A percentile compares a stretch with the other conserved stretches of the same genome.
phyloP scores from a whole-genome alignment of 2,329 filamentous ascomycete species.

The Clonostachys chloroleuca region DNA sequence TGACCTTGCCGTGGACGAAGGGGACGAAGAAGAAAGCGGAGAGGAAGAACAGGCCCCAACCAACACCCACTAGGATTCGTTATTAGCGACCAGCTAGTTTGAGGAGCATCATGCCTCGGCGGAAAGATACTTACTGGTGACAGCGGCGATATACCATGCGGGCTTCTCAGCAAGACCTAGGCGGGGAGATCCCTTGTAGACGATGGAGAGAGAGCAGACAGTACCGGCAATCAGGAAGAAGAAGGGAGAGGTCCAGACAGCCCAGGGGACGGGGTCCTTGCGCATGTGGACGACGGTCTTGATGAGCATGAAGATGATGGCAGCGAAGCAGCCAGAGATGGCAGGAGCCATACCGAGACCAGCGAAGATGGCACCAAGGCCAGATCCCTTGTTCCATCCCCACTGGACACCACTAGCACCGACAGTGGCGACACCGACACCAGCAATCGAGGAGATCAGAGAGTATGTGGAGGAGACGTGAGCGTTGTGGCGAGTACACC shows the following conservation, averaged over 20 bases:
- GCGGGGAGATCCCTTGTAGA: conserved; percentile 75
- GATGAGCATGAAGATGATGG: conserved; percentile 68
- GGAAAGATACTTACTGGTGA: conserved; percentile 31
- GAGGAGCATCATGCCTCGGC: too few relatives aligned
- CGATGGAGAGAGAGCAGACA: conserved; percentile 71
- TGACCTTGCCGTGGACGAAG: conserved; percentile 59
- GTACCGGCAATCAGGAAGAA: conserved; percentile 75
- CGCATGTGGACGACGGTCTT: conserved; percentile 68
- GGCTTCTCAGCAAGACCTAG: conserved; percentile 64
- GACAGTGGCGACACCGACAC: conserved; percentile 64
- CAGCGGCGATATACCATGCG: conserved; percentile 59
- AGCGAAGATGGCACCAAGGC: conserved; percentile 68
- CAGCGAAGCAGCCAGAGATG: conserved; percentile 61
- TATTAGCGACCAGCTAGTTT: too few relatives aligned
- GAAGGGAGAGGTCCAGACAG: conserved; percentile 68
- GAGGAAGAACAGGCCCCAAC: conserved; percentile 53
- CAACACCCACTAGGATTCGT: conserved; percentile 43
- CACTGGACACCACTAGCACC: conserved; percentile 59
- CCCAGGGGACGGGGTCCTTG: conserved; percentile 67
- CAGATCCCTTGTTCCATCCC: conserved; percentile 66
- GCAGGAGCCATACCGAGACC: conserved; percentile 67
- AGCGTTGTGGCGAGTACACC: conserved; percentile 69
- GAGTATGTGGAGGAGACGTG: conserved; percentile 73
- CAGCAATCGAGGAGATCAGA: conserved; percentile 63
- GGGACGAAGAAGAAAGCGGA: conserved; percentile 71